These are phyloP conservation scores for Zanthoxylum bungeanum DNA, from an alignment of 345 rosid species.

Conservation along the genomic window DNA sequence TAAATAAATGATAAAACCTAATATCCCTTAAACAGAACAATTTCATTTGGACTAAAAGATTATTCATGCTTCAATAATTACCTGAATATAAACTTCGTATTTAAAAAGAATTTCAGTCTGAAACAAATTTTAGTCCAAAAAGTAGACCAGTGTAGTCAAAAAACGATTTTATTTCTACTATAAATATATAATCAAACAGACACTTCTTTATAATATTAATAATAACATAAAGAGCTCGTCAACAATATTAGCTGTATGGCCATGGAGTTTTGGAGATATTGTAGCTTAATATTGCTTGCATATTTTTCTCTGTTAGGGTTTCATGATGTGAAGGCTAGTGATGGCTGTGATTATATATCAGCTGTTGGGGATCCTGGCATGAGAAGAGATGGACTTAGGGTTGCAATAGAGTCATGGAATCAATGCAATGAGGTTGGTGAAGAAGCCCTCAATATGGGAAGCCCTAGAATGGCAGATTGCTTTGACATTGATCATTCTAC, in stretches of 20 bases:
- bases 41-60: too few species aligned
- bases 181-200: not conserved
- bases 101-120: too few species aligned
- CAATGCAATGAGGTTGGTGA: slow-evolving; percentile 41
- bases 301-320: not conserved
- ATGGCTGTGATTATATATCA: slow-evolving; percentile 17
- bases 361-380: slow-evolving; percentile 37
- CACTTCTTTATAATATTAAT: not conserved
- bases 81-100: too few species aligned
- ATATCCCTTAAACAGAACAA: not conserved
- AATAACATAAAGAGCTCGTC: not conserved
- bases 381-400: slow-evolving; percentile 28
- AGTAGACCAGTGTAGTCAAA: not conserved
- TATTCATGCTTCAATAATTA: too few species aligned
- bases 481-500: slow-evolving; percentile 24
- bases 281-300: not conserved
- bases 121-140: not conserved
- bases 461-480: slow-evolving; percentile 38
- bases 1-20: not conserved
- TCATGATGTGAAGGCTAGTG: not conserved
- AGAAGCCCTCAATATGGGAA: slow-evolving; percentile 28
- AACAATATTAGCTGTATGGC: not conserved
- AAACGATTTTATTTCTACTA: not conserved
- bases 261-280: not conserved
- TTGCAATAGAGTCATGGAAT: slow-evolving; percentile 36